phyloP scores from a whole-genome alignment of 1,284 basidiomycete genomes.

The Marasmius sp. region DNA sequence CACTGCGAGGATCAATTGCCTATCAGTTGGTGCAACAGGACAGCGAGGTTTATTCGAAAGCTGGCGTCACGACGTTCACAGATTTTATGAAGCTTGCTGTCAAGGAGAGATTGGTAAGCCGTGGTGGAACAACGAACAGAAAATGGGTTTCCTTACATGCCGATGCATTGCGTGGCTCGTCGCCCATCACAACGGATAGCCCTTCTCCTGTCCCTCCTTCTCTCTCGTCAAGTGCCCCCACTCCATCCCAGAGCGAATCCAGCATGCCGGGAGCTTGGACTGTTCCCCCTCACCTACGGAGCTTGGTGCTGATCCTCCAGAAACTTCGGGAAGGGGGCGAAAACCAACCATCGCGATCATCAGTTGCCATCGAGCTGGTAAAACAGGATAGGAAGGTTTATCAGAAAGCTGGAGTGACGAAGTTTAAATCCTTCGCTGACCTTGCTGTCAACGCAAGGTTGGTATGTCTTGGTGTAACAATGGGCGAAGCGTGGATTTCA shows the following conservation, averaged over 20 bases:
- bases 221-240: background rate
- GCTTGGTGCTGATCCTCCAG: slow-evolving; percentile 12
- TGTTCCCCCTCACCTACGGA: slow-evolving; percentile 8
- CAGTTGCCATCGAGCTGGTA: slow-evolving; percentile 36
- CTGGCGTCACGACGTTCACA: no score
- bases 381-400: slow-evolving; percentile 37
- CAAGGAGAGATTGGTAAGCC: no score
- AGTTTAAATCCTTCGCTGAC: slow-evolving; percentile 44
- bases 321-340: slow-evolving; percentile 32
- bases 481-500: slow-evolving; percentile 46
- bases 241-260: background rate
- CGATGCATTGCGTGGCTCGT: no score
- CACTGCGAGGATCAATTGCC: no score
- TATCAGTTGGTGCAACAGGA: no score
- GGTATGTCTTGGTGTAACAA: slow-evolving; percentile 45
- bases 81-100: no score
- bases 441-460: slow-evolving; percentile 46
- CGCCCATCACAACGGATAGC: no score
- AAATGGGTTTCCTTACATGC: no score
- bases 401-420: slow-evolving; percentile 37
- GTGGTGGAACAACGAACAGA: no score
- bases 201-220: no score
- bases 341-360: slow-evolving; percentile 35
- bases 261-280: background rate
- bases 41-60: no score